Evolutionary conservation across 768 basidiomycete genomes (phyloP).

Genomic region (Kockovaella imperatae): DNA sequence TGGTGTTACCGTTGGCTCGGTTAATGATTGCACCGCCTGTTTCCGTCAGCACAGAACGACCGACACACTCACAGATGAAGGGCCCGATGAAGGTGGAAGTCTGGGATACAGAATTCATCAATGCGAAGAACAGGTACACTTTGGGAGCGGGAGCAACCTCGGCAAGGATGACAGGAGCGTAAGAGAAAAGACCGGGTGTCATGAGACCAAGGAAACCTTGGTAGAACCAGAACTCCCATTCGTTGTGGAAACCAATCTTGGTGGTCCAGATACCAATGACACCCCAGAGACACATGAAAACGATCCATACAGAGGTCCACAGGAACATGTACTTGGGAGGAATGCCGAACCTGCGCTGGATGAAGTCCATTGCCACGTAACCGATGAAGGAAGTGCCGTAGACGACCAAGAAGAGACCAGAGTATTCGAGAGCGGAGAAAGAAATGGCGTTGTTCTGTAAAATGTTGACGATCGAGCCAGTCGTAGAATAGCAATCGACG

Average conservation of each 20-base stretch:
- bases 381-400: too few relatives aligned
- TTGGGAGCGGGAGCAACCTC: not conserved
- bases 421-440: too few relatives aligned
- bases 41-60: too few relatives aligned
- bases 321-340: too few relatives aligned
- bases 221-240: not conserved
- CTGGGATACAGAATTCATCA: not conserved
- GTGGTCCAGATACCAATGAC: not conserved
- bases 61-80: too few relatives aligned
- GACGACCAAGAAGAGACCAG: too few relatives aligned
- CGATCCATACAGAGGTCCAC: too few relatives aligned
- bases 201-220: not conserved
- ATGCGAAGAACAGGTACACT: not conserved
- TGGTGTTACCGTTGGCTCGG: not conserved
- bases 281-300: not conserved
- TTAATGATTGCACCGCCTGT: not conserved
- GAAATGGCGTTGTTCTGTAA: too few relatives aligned
- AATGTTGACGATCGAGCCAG: not conserved
- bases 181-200: not conserved
- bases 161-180: not conserved
- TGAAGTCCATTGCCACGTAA: too few relatives aligned
- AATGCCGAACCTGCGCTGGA: too few relatives aligned
- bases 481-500: not conserved
- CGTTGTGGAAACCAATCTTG: not conserved
- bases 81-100: not conserved